These are phyloP conservation scores for Boletus sp. DNA, from an alignment of 1,284 basidiomycete species.

Conservation along the genomic window DNA sequence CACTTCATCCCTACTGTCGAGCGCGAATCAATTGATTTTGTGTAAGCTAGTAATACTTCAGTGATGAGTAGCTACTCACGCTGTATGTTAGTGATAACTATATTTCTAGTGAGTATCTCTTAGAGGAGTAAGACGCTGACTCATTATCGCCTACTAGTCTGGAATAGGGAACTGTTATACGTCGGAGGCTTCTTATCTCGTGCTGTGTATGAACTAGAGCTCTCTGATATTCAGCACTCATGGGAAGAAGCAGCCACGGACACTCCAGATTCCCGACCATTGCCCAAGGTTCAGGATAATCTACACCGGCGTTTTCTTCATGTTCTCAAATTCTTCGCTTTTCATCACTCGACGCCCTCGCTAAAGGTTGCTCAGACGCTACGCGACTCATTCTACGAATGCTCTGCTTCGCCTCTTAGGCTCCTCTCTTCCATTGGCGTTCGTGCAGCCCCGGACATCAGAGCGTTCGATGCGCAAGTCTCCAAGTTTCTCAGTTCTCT, in stretches of 20 bases:
- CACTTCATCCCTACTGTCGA: background rate
- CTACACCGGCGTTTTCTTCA: background rate
- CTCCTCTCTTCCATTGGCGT: background rate
- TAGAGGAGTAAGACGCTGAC: background rate
- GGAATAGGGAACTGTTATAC: background rate
- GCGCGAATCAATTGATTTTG: background rate
- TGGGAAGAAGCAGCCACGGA: background rate
- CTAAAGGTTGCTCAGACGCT: background rate
- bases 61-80: background rate
- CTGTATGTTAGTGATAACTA: background rate
- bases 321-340: background rate
- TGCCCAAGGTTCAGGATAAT: background rate
- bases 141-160: background rate
- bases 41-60: background rate
- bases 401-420: background rate
- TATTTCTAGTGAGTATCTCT: background rate
- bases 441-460: background rate
- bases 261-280: background rate
- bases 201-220: background rate
- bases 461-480: background rate
- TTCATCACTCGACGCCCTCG: background rate
- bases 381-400: background rate
- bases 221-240: background rate
- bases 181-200: background rate
- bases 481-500: background rate